phyloP scores from a whole-genome alignment of 2,329 filamentous ascomycete genomes.

The Xylariaceae sp. region DNA sequence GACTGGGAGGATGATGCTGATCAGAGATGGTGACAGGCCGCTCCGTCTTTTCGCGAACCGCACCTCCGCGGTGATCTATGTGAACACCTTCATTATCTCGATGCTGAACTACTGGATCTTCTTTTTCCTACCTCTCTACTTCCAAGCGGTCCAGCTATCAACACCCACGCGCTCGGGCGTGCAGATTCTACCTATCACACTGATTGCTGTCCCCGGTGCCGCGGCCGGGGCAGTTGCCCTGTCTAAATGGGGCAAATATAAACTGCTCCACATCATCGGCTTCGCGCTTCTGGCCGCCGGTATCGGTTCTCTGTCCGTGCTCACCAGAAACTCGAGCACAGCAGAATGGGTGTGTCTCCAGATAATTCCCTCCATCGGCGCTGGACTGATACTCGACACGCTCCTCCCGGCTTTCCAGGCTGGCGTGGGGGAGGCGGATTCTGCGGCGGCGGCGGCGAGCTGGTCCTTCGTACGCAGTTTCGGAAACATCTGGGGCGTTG shows the following conservation, averaged over 20 bases:
- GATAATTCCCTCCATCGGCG: conserved; percentile 27
- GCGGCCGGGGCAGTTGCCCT: conserved; percentile 22
- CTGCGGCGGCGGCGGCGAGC: conserved; percentile 24
- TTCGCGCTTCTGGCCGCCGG: conserved; percentile 32
- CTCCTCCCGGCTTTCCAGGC: conserved; percentile 33
- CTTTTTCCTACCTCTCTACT: conserved; percentile 40
- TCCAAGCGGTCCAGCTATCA: conserved; percentile 56
- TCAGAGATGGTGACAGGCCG: conserved; percentile 18
- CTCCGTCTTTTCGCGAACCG: conserved; percentile 35
- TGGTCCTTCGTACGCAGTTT: conserved; percentile 33
- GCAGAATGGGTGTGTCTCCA: conserved; percentile 30
- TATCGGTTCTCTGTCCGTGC: conserved; percentile 32
- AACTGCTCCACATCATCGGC: conserved; percentile 27
- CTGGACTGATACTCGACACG: conserved; percentile 28
- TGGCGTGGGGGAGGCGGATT: conserved; percentile 20
- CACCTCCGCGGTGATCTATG: conserved; percentile 26
- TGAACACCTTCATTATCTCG: conserved; percentile 29
- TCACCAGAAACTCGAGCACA: conserved; percentile 21
- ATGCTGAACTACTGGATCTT: conserved; percentile 28
- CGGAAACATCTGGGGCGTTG: conserved; percentile 34
- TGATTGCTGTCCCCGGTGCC: conserved; percentile 23
- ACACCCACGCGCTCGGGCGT: conserved; percentile 55
- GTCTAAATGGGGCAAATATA: conserved; percentile 26
- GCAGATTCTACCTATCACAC: conserved; percentile 11
- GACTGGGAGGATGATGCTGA: too few species aligned